phyloP scores from a whole-genome alignment of 371 early-diverging fungal species.

The Blakeslea trispora region DNA sequence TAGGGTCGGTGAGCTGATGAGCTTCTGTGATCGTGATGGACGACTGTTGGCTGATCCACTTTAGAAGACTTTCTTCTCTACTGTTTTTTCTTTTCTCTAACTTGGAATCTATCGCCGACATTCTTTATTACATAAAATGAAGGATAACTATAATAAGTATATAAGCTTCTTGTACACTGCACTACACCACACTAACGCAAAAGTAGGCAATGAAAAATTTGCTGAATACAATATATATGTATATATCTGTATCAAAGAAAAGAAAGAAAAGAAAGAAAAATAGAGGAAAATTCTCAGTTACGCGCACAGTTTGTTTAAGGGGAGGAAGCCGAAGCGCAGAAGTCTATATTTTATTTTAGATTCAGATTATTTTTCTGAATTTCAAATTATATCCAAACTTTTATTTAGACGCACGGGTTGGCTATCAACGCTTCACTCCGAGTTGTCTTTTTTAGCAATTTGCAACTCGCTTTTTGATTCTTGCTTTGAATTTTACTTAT shows the following conservation, averaged over 20 bases:
- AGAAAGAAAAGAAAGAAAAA: background rate
- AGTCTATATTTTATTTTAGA: background rate
- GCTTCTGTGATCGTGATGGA: background rate
- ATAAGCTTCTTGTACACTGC: background rate
- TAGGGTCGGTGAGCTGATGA: background rate
- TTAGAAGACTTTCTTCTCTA: background rate
- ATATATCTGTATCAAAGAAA: background rate
- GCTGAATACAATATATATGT: background rate
- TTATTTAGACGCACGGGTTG: too few relatives aligned
- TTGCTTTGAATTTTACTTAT: too few relatives aligned
- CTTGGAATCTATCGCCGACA: background rate
- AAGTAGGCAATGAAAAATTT: background rate
- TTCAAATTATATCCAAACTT: too few relatives aligned
- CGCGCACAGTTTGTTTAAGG: background rate
- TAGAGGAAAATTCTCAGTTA: background rate
- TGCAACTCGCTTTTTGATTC: too few relatives aligned
- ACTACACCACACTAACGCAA: background rate
- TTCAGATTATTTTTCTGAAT: too few relatives aligned
- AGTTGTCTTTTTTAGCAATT: too few relatives aligned
- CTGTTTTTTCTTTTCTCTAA: background rate
- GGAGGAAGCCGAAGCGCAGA: background rate
- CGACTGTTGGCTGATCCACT: background rate
- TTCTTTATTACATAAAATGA: background rate
- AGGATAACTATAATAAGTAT: background rate
- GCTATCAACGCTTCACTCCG: too few relatives aligned